These are phyloP conservation scores for Debaryomycetaceae sp. DNA, from an alignment of 1,139 yeast genomes.

Conservation along the genomic window DNA sequence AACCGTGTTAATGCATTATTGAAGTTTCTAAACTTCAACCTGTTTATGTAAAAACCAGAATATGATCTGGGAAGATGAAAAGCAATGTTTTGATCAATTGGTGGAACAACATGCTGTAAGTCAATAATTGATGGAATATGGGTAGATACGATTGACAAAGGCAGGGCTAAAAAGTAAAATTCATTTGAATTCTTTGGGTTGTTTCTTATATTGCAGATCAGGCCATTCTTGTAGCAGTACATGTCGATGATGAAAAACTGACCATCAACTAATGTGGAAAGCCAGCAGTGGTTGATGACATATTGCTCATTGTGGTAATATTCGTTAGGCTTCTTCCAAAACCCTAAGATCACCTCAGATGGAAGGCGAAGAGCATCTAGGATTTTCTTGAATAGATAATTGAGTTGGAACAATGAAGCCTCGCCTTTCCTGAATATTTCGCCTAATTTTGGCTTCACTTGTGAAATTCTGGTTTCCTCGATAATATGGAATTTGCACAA, in stretches of 20 bases:
- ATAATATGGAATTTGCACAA: slow-evolving; percentile 37
- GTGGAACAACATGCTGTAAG: slow-evolving; percentile 84
- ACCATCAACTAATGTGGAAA: slow-evolving; percentile 68
- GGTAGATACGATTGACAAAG: slow-evolving; percentile 71
- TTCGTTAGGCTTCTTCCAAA: slow-evolving; percentile 74
- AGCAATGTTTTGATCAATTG: slow-evolving; percentile 74
- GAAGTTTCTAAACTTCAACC: slow-evolving; percentile 59
- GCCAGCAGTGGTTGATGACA: slow-evolving; percentile 83
- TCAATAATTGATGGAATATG: slow-evolving; percentile 79
- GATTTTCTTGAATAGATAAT: slow-evolving; percentile 71
- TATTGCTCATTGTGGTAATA: slow-evolving; percentile 50
- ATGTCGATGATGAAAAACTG: slow-evolving; percentile 77
- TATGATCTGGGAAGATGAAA: slow-evolving; percentile 80
- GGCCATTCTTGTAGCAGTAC: slow-evolving; percentile 33
- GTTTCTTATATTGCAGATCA: slow-evolving; percentile 33
- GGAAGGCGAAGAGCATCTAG: slow-evolving; percentile 69
- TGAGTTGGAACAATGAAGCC: slow-evolving; percentile 67
- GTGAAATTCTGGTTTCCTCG: slow-evolving; percentile 40
- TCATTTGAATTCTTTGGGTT: slow-evolving; percentile 31
- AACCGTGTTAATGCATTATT: slow-evolving; percentile 75
- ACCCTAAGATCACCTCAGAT: slow-evolving; percentile 77
- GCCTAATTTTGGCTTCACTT: slow-evolving; percentile 37
- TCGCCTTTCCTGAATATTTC: slow-evolving; percentile 39
- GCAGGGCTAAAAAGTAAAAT: slow-evolving; percentile 76
- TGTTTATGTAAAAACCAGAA: slow-evolving; percentile 68